Evolutionary conservation across 1,284 basidiomycete species (phyloP), one percentile per base, ranked within the genome.

Genomic region (Trichosporon sp.): DNA sequence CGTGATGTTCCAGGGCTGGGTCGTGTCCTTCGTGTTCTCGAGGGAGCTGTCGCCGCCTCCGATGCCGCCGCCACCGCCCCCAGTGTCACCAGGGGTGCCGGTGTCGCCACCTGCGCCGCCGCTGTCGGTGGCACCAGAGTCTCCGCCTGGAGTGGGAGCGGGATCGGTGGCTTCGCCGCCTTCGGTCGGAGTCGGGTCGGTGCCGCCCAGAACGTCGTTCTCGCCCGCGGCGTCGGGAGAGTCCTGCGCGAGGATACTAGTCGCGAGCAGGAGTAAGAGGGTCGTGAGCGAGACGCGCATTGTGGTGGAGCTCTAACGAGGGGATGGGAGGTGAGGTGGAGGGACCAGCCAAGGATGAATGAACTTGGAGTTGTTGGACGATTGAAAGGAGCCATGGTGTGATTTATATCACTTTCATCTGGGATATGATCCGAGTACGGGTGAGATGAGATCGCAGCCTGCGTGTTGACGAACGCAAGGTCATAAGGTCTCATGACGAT

Each of bases 1-100:
- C 2, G 70, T 65, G 4, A 40, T 2, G 67, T 71, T 71, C 70
- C 70, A 71, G 48, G 64, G 48, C 35, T 21, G 26, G 46, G 3
- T 51, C 19, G 37, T 37, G 43, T 65, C 64, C 10, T 32, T 11
- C 19, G 12, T n/a, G 6, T 63, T 63, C 51, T 37, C 35, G 68
- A 48, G 7, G 14, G 12, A 12, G 59, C 37, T 65, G 40, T 43
- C 59, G 31, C 21, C 32, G 16, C 32, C n/a, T 32, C 16, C 32
- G 6, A 6, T 54, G 51, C 59, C 16, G 59, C 59, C 59, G 7
- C 14, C 6, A 10, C 19, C 51, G 19, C 51, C 51, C 26, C 26
- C 26, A 26, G 26, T 26, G 26, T 26, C 26, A 26, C 26, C 26
- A 26, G 26, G 26, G 26, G 26, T 26, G 26, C 26, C 26, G 26